Base-by-base conservation (phyloP, 75 land plant genomes). In the Sequoia sempervirens region DNA sequence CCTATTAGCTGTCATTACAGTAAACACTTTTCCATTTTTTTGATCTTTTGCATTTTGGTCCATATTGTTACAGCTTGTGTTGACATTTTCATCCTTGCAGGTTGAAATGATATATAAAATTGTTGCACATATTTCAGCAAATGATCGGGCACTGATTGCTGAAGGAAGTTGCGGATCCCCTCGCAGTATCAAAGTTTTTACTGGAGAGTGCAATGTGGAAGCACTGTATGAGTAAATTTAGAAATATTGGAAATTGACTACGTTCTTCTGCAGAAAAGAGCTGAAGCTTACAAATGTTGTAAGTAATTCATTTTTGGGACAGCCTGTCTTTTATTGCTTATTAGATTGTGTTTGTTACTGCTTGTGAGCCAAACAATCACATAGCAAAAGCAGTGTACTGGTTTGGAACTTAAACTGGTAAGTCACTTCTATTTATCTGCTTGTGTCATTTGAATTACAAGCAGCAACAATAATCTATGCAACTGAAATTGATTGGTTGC, bases 101-200 rank as follows among this genome's bases (percentile, higher is more conserved):
- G 90, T 95, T 80, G 99, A 95, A 84, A 94, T 95, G 98, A 94
- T 97, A 38, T 93, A 95, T 93, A 97, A 95, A 91, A 96, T 95
- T 58, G 88, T 97, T 3, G 89, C 94, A 23, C 99, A 97, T 78
- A 97, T 97, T 93, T 94, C 97, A 11, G 98, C 99, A 61, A 97
- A 97, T 85, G 98, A 97, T 75, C 86, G 99, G 88, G 95, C 94
- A 12, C 78, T 97, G 12, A 92, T 97, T 80, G 95, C 99, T 56
- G 99, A 97, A 87, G 99, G 99, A 74, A 88, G 81, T 75, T 95
- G 99, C 78, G 96, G 99, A 28, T 92, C 98, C 70, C 99, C 99
- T 17, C 86, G 89, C 58, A 97, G 96, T 86, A 88, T 96, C 81
- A 96, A 94, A 81, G 95, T 95, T 80, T 97, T 82, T 86, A 89